These are phyloP conservation scores for Chaetomiaceae sp. DNA, from an alignment of 2,329 filamentous ascomycete genomes.

Conservation along the genomic window DNA sequence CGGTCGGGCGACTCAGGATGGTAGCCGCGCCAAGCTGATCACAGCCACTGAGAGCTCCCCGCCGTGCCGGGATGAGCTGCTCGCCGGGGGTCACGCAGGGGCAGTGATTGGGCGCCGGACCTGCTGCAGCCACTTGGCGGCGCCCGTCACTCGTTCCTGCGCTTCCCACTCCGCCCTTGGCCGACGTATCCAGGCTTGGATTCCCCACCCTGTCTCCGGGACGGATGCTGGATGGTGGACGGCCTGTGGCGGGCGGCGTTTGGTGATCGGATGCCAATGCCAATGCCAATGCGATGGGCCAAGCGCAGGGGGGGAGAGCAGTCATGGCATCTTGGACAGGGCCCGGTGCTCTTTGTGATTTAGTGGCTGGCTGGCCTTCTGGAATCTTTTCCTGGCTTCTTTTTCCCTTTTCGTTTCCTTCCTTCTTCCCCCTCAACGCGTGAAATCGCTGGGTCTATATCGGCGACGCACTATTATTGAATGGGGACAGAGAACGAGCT, in stretches of 20 bases:
- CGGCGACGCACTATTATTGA: conserved; percentile 24
- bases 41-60: conserved; percentile 9
- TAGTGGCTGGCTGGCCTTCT: too few species aligned
- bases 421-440: not conserved
- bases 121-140: conserved; percentile 8
- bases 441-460: conserved; percentile 13
- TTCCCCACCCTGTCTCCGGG: not conserved
- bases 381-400: too few species aligned
- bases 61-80: not conserved
- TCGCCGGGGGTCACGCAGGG: not conserved
- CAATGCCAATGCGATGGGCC: not conserved
- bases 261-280: conserved; percentile 9
- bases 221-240: not conserved
- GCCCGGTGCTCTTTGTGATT: too few species aligned
- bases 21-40: conserved; percentile 2
- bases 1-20: conserved; percentile 7
- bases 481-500: conserved; percentile 30
- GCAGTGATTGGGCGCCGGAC: conserved; percentile 2
- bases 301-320: too few species aligned
- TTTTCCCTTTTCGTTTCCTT: not conserved
- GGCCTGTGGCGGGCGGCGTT: conserved; percentile 10
- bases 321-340: too few species aligned
- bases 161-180: conserved; percentile 3
- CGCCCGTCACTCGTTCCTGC: not conserved
- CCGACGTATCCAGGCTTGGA: not conserved